Percentiles rank a stretch among this genome's conserved stretches.
These are phyloP conservation scores for Tripterygium wilfordii DNA, from an alignment of 177 flowering plant genomes.

Conservation along the genomic window DNA sequence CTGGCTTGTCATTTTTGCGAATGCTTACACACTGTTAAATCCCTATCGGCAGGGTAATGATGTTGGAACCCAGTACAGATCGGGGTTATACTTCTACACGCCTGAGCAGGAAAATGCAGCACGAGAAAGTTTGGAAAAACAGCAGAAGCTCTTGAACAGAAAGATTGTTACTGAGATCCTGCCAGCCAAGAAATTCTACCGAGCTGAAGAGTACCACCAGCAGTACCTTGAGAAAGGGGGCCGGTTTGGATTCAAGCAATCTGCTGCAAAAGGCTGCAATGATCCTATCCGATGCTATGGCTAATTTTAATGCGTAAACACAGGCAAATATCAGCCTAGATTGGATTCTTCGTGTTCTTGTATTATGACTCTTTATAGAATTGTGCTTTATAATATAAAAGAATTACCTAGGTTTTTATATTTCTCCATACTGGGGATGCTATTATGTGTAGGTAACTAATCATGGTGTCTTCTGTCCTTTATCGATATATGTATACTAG, in stretches of 20 bases:
- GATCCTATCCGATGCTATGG: constrained; percentile 86
- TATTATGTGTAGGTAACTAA: no score
- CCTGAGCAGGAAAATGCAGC: constrained; percentile 84
- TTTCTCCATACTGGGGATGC: no score
- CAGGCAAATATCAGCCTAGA: background rate
- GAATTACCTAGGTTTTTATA: no score
- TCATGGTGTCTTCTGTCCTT: no score
- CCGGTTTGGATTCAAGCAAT: constrained; percentile 60
- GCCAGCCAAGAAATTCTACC: constrained; percentile 87
- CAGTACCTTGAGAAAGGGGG: constrained; percentile 91
- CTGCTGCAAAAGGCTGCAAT: constrained; percentile 68
- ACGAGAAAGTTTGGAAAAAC: constrained; percentile 46
- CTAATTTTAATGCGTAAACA: constrained; percentile 12
- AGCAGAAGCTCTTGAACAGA: constrained; percentile 57
- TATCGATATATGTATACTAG: no score
- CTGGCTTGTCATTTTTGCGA: background rate
- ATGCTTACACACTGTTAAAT: constrained; percentile 3
- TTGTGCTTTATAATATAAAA: no score
- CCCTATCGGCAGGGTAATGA: constrained; percentile 64
- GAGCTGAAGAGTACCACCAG: constrained; percentile 92
- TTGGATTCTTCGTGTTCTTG: background rate
- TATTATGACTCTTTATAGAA: no score
- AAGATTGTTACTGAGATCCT: constrained; percentile 78
- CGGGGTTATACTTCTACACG: constrained; percentile 84
- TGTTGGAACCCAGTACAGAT: constrained; percentile 87